Evolutionary conservation across 139 green algal genomes (phyloP).

Genomic region (Chlorella sp.): DNA sequence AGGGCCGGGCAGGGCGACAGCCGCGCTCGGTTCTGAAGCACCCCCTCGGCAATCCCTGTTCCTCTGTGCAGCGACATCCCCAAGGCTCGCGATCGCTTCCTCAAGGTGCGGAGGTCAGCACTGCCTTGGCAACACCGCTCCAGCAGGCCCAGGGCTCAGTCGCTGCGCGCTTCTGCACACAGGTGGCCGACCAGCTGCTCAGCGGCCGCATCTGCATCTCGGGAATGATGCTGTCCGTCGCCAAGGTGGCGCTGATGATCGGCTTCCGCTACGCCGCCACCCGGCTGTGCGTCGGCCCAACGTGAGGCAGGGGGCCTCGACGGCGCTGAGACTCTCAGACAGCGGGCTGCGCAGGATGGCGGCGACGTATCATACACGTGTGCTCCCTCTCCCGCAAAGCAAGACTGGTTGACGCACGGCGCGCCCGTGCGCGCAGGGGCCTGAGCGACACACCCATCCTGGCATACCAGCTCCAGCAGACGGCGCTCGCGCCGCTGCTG

Average conservation of each 20-base stretch:
- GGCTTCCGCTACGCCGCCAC: constrained; percentile 74
- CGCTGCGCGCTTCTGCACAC: too few species aligned
- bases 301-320: constrained; percentile 18
- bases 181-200: constrained; percentile 90
- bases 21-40: too few species aligned
- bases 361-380: too few species aligned
- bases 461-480: constrained; percentile 90
- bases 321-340: too few species aligned
- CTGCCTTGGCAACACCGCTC: not conserved
- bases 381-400: too few species aligned
- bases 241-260: constrained; percentile 71
- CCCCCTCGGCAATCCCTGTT: too few species aligned
- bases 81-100: constrained; percentile 24
- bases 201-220: constrained; percentile 91
- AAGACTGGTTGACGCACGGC: not conserved
- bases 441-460: constrained; percentile 88
- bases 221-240: constrained; percentile 80
- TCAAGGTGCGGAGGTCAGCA: constrained; percentile 34
- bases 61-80: constrained; percentile 5
- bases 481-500: constrained; percentile 84
- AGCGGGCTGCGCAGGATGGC: too few species aligned
- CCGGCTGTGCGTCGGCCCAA: constrained; percentile 80
- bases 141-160: not conserved
- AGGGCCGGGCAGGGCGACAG: too few species aligned
- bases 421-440: constrained; percentile 42